Base-by-base conservation (phyloP, 2,329 filamentous ascomycete genomes). In the Apiospora hydei region DNA sequence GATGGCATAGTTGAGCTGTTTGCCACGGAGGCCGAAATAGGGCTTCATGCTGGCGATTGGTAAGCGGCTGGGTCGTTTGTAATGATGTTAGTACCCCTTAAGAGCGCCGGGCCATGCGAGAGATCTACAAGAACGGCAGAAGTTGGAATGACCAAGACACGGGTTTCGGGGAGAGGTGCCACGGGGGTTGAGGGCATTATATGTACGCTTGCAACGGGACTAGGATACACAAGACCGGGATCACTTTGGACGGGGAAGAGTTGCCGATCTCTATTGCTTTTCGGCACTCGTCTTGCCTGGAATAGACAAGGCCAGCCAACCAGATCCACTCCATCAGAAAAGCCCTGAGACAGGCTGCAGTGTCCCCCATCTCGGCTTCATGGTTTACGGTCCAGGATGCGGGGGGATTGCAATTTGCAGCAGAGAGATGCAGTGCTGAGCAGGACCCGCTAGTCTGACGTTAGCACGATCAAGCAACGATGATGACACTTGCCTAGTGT, bases 21-120 rank as follows among this genome's bases (percentile, higher is more conserved):
- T 84, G 83, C 92, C 92, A 71, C 86, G 86, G 73, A 94, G 87
- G 81, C 92, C 92, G 76, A 92, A 89, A 78, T 88, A 93, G 72
- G 73, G 77, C 71, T 74, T 77, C 79, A 80, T 81, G 68, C n/a
- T 76, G 76, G 47, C 34, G 21, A 38, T 38, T 66, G 43, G 38
- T 18, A 16, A 61, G 38, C 7, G 30, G 10, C 21, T 21, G n/a
- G 16, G 18, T n/a, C n/a, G 57, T 64, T 64, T 41, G 2, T 3
- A 41, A 64, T 41, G 57, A 7, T 64, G 18, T 24, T 24, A 64
- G 30, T 24, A 64, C 57, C 57, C 57, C 57, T 41, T 24, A n/a
- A 64, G 10, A 64, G 57, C 34, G 18, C 34, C 57, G 34, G 41
- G 57, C 34, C 57, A 16, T 5, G 34, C 57, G 34, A 24, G 57